Evolutionary conservation across 1,139 yeast species (phyloP).

Genomic region (Pneumocystis carinii): DNA sequence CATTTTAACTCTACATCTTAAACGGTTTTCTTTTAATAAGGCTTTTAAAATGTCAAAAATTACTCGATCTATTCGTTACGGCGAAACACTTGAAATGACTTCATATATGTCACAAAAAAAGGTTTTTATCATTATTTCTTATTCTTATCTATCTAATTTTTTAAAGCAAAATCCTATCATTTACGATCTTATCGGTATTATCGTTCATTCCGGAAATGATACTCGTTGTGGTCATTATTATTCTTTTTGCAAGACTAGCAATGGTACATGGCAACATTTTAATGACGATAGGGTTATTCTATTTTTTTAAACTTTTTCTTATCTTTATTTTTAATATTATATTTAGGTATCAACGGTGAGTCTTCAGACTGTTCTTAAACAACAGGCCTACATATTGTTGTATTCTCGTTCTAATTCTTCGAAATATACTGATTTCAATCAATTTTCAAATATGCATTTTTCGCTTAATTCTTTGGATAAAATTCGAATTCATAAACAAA

Average conservation of each 20-base stretch:
- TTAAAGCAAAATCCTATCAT: conserved; percentile 26
- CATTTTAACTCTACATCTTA: conserved; percentile 69
- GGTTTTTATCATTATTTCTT: conserved; percentile 18
- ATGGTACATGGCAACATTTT: conserved; percentile 80
- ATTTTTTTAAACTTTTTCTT: too few species aligned
- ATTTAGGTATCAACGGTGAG: not conserved
- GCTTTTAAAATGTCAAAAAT: conserved; percentile 45
- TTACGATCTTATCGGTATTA: conserved; percentile 69
- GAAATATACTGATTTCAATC: too few species aligned
- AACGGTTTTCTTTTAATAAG: conserved; percentile 59
- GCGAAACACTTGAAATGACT: conserved; percentile 58
- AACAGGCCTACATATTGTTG: conserved; percentile 79
- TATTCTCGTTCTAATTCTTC: conserved; percentile 35
- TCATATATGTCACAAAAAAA: conserved; percentile 34
- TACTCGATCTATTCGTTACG: conserved; percentile 71
- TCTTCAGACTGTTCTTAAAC: conserved; percentile 40
- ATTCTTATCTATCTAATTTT: not conserved
- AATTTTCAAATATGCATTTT: too few species aligned
- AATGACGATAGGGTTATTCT: conserved; percentile 91
- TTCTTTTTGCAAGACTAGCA: conserved; percentile 82
- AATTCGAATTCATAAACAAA: not conserved
- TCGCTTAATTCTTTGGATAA: not conserved
- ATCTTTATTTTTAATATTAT: not conserved
- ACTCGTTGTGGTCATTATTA: conserved; percentile 87
- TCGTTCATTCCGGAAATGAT: conserved; percentile 88